Conservation (phyloP, 2,329 filamentous ascomycete species). For the Alternaria novae-zelandiae region DNA sequence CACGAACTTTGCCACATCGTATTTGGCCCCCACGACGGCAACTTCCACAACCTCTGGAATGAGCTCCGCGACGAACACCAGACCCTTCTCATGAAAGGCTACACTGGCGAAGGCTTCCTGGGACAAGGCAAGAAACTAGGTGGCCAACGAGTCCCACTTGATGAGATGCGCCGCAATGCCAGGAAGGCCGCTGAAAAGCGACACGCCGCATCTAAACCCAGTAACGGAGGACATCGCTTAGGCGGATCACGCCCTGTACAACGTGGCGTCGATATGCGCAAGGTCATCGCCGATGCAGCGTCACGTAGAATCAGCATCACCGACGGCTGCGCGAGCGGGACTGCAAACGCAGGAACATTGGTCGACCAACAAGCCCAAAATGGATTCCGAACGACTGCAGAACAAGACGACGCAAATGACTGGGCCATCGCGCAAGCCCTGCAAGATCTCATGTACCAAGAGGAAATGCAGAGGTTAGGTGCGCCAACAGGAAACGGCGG, state of each 20-base stretch:
- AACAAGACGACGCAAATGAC: conserved; percentile 89
- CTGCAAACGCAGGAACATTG: conserved; percentile 70
- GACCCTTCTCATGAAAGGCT: conserved; percentile 77
- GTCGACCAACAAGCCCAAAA: conserved; percentile 69
- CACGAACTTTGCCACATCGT: conserved; percentile 92
- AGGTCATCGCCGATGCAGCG: conserved; percentile 73
- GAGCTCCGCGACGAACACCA: conserved; percentile 87
- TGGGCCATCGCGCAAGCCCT: conserved; percentile 83
- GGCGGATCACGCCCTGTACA: conserved; percentile 65
- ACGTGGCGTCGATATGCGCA: conserved; percentile 72
- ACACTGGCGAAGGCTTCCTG: conserved; percentile 88
- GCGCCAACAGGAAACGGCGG: conserved; percentile 45
- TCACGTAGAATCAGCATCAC: conserved; percentile 69
- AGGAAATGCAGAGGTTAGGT: conserved; percentile 60
- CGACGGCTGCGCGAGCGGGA: conserved; percentile 77
- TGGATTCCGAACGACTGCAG: conserved; percentile 82
- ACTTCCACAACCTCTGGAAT: conserved; percentile 88
- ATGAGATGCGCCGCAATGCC: conserved; percentile 77
- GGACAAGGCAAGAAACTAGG: conserved; percentile 77
- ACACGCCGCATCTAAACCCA: conserved; percentile 62
- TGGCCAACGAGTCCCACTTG: conserved; percentile 59
- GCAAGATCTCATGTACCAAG: conserved; percentile 85
- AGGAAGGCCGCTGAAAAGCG: conserved; percentile 77
- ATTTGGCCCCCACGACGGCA: conserved; percentile 79
- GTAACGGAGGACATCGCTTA: conserved; percentile 75